Conservation (phyloP, 176 grass and related monocot genomes). For the Oryza glaberrima region DNA sequence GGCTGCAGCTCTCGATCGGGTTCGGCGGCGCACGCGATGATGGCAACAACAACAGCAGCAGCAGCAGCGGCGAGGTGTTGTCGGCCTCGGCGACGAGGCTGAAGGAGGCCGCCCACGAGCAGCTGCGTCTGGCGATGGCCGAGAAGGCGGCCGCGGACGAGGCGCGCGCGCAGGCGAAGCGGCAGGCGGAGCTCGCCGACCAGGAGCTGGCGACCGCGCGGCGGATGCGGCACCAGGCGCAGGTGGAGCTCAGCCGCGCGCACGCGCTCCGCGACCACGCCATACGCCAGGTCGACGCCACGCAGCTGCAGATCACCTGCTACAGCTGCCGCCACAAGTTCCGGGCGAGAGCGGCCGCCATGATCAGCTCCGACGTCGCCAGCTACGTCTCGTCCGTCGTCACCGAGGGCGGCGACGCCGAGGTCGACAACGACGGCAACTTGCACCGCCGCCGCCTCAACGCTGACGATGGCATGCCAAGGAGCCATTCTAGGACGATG, state of each 20-base stretch:
- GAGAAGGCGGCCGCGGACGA: constrained; percentile 69
- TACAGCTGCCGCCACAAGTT: constrained; percentile 78
- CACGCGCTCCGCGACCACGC: constrained; percentile 67
- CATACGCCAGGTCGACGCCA: constrained; percentile 67
- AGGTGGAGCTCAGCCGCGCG: constrained; percentile 70
- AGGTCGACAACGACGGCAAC: constrained; percentile 44
- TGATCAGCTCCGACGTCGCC: constrained; percentile 55
- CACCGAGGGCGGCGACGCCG: constrained; percentile 59
- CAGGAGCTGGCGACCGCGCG: constrained; percentile 70
- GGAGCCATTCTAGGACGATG: constrained; percentile 14
- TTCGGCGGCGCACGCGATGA: constrained; percentile 7
- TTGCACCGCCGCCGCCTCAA: constrained; percentile 33
- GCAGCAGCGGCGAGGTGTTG: neutral
- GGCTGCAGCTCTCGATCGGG: constrained; percentile 71
- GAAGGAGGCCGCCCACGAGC: constrained; percentile 49
- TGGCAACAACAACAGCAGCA: neutral
- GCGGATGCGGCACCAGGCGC: constrained; percentile 70
- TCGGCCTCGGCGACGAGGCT: constrained; percentile 14
- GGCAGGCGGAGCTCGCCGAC: constrained; percentile 77
- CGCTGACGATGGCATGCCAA: constrained; percentile 10
- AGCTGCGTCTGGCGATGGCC: constrained; percentile 47
- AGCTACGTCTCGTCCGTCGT: constrained; percentile 78
- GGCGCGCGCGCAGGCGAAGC: constrained; percentile 61
- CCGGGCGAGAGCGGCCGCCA: constrained; percentile 32
- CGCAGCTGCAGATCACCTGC: constrained; percentile 80